phyloP scores from a whole-genome alignment of 257 asterid genomes.

The Nicotiana paniculata region DNA sequence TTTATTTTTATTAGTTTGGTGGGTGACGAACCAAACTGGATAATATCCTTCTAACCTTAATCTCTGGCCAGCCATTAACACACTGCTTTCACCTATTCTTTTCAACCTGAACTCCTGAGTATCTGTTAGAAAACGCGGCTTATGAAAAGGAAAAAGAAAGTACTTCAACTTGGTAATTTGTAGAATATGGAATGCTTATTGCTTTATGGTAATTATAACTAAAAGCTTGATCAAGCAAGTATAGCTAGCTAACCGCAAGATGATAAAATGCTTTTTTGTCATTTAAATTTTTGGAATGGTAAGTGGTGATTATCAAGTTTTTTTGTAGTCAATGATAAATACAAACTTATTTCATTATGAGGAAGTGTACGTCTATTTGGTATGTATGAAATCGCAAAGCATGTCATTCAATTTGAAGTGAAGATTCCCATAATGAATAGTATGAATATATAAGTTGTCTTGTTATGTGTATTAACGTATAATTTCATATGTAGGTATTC shows the following conservation, averaged over 20 bases:
- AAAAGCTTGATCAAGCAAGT: too few relatives aligned
- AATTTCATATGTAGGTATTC: slow-evolving; percentile 49
- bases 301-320: neutral
- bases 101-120: neutral
- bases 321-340: too few relatives aligned
- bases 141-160: neutral
- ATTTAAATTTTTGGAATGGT: too few relatives aligned
- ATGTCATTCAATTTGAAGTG: neutral
- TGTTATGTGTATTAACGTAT: neutral
- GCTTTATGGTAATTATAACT: too few relatives aligned
- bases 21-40: neutral
- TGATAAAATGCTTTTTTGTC: too few relatives aligned
- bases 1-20: neutral
- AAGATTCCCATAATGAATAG: neutral
- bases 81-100: neutral
- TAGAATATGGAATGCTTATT: too few relatives aligned
- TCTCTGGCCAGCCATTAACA: neutral
- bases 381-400: neutral
- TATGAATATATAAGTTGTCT: neutral
- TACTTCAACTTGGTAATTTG: too few relatives aligned
- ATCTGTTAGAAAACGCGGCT: neutral
- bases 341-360: neutral
- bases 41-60: neutral
- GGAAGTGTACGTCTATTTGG: neutral
- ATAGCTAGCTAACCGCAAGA: too few relatives aligned